These are phyloP conservation scores for Vickermania ingenoplastis DNA, from an alignment of 208 protist species.

Conservation along the genomic window DNA sequence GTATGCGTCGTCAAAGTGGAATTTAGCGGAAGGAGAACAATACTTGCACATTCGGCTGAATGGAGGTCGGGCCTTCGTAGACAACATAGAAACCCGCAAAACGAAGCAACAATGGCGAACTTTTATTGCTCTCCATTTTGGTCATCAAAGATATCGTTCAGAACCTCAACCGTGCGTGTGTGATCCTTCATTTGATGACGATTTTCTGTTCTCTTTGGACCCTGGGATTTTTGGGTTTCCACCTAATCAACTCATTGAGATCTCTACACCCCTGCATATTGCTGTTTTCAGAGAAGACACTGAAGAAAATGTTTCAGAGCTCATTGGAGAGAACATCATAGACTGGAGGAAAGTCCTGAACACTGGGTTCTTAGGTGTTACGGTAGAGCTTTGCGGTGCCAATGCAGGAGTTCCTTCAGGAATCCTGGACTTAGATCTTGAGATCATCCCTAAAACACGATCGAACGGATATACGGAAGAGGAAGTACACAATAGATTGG, in stretches of 20 bases:
- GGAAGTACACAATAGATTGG: constrained; percentile 55
- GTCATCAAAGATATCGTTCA: constrained; percentile 71
- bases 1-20: constrained; percentile 1
- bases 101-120: constrained; percentile 30
- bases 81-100: constrained; percentile 68
- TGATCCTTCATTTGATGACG: constrained; percentile 78
- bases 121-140: constrained; percentile 78
- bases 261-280: constrained; percentile 80
- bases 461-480: constrained; percentile 58
- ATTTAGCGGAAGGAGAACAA: constrained; percentile 20
- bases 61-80: constrained; percentile 85
- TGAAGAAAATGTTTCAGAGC: constrained; percentile 32
- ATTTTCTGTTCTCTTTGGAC: constrained; percentile 87
- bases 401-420: constrained; percentile 83
- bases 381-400: constrained; percentile 83
- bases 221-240: constrained; percentile 51
- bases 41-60: constrained; percentile 75
- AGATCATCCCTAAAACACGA: constrained; percentile 51
- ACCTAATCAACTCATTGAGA: constrained; percentile 52
- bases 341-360: constrained; percentile 89
- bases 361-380: constrained; percentile 76
- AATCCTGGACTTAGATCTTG: constrained; percentile 86
- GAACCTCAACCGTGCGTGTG: constrained; percentile 19
- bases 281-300: constrained; percentile 65
- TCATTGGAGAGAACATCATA: constrained; percentile 83